Evolutionary conservation across 2,329 filamentous ascomycete species (phyloP).

Genomic region (Thelonectria blattea): DNA sequence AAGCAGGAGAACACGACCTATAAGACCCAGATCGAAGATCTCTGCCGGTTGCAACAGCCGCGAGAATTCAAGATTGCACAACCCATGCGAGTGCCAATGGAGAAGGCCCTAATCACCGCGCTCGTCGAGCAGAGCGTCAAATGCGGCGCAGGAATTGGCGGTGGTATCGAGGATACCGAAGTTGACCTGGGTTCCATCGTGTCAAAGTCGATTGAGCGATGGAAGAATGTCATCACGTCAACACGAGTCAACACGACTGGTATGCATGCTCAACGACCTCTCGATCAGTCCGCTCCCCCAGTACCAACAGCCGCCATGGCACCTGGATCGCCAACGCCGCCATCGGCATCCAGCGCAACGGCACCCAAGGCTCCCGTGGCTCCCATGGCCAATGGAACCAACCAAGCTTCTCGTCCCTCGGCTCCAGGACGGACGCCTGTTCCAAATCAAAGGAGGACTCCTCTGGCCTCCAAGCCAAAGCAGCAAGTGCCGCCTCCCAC

Average conservation of each 20-base stretch:
- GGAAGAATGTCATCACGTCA: conserved; percentile 66
- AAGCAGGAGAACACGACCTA: conserved; percentile 64
- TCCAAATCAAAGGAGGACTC: conserved; percentile 26
- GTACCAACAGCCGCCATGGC: conserved; percentile 15
- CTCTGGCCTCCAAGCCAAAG: conserved; percentile 8
- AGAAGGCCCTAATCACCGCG: conserved; percentile 54
- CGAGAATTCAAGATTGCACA: conserved; percentile 62
- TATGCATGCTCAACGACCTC: conserved; percentile 56
- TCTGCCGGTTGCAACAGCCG: conserved; percentile 65
- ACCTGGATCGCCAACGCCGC: too few relatives aligned
- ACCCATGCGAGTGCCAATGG: conserved; percentile 59
- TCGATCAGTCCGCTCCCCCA: conserved; percentile 47
- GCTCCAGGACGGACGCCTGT: conserved; percentile 14
- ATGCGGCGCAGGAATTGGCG: conserved; percentile 50
- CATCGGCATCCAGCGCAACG: conserved; percentile 22
- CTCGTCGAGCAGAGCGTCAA: conserved; percentile 54
- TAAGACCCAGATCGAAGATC: conserved; percentile 63
- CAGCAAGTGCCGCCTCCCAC: not conserved
- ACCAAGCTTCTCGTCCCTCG: conserved; percentile 6
- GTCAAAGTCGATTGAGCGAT: conserved; percentile 62
- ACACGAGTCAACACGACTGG: conserved; percentile 51
- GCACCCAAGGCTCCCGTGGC: conserved; percentile 28
- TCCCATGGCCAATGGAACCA: conserved; percentile 25
- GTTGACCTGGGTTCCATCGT: conserved; percentile 59
- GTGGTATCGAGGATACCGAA: conserved; percentile 57